Base-by-base conservation (phyloP, 2,329 filamentous ascomycete species). In the Zelopaecilomyces penicillatus region DNA sequence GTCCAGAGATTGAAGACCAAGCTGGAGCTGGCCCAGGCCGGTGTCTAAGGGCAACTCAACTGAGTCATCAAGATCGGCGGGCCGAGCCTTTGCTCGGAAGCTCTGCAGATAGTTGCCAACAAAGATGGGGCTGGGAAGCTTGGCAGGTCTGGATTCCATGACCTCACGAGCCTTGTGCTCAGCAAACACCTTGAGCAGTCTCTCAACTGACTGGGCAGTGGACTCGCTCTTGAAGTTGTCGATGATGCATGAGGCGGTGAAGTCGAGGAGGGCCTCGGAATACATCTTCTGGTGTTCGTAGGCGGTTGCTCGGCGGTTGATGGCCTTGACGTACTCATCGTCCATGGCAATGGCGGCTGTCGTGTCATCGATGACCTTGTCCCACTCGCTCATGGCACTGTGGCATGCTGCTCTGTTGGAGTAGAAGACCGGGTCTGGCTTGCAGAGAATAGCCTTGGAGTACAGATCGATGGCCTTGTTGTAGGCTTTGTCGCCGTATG, bases 71-170 rank as follows among this genome's bases (percentile, higher is more conserved):
- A 98, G 73, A 9, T 88, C 91, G 50, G 75, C 80, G 4, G 93
- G 91, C 2, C 87, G 78, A 39, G 81, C 74, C 70, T 85, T 87
- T 47, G 82, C 75, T 49, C 93, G 85, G 85, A 98, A 98, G 72
- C 91, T 97, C 71, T 97, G 91, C 30, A 98, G 83, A 67, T 98
- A 98, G 75, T 98, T 98, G 62, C 89, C 88, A 54, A 98, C 90
- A 57, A 97, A 98, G 9, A 90, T 96, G 30, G 93, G 85, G 67
- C 90, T 96, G 19, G 93, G 93, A 41, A 98, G 78, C 70, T 87
- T 91, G 70, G 88, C 85, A 31, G 74, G 71, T 68, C 93, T 91
- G 66, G 90, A 91, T 48, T 77, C 76, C 58, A 98, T 75, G 61
- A 98, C 95, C 52, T 81, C 82, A 70, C 91, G 89, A 52, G 87